Evolutionary conservation across 345 rosid genomes (phyloP).

Genomic region (Acer campestre): DNA sequence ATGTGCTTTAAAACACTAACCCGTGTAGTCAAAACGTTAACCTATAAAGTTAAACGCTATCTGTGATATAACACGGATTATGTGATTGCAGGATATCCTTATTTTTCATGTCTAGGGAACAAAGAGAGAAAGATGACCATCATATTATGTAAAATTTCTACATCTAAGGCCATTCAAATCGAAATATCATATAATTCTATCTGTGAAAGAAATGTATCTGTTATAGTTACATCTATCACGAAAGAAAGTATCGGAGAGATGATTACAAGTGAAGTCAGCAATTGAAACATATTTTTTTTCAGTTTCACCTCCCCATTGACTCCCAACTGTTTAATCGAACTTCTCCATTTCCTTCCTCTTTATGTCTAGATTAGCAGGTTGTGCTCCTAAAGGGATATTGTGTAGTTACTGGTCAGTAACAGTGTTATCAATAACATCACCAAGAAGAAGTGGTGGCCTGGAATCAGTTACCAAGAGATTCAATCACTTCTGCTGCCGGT

Average conservation of each 20-base stretch:
- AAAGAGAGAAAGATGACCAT: no score
- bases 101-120: no score
- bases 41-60: background rate
- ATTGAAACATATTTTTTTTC: conserved; percentile 1
- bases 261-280: background rate
- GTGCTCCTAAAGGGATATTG: conserved; percentile 13
- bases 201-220: conserved; percentile 3
- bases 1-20: background rate
- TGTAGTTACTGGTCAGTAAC: conserved; percentile 24
- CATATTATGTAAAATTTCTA: background rate
- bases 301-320: background rate
- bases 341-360: conserved; percentile 10
- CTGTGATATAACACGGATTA: no score
- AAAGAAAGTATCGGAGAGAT: background rate
- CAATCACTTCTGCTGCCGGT: conserved; percentile 2
- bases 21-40: background rate
- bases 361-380: conserved; percentile 14
- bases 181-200: background rate
- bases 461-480: conserved; percentile 15
- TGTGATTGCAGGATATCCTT: background rate
- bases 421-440: conserved; percentile 1
- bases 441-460: conserved; percentile 1
- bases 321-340: conserved; percentile 3
- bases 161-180: conserved; percentile 3
- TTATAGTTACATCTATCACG: background rate